These are phyloP conservation scores for Naumovozyma dairenensis DNA, from an alignment of 805 yeast species.

Conservation along the genomic window DNA sequence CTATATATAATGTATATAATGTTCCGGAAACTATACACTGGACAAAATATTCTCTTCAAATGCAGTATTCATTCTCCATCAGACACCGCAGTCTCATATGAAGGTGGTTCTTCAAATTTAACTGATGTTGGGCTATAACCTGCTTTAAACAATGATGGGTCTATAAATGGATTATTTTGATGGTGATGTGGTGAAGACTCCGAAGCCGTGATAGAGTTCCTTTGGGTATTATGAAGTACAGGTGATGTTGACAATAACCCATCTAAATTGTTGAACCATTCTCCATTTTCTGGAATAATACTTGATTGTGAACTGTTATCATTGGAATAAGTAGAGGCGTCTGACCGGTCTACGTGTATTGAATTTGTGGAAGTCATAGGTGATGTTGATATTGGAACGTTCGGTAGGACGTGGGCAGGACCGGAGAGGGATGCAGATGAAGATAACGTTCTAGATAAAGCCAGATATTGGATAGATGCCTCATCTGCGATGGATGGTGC, in stretches of 20 bases:
- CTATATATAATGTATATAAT: too few relatives aligned
- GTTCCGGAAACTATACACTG: too few relatives aligned
- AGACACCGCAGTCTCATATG: background rate
- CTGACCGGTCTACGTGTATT: background rate
- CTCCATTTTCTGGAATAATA: constrained; percentile 1
- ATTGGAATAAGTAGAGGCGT: background rate
- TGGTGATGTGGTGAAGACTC: too few relatives aligned
- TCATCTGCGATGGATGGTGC: constrained; percentile 7
- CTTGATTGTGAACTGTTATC: background rate
- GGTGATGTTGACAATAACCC: constrained; percentile 8
- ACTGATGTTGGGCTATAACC: background rate
- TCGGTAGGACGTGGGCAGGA: too few relatives aligned
- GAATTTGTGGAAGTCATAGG: background rate
- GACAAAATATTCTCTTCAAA: too few relatives aligned
- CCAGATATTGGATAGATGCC: constrained; percentile 13
- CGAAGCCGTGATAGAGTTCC: background rate
- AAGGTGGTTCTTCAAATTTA: background rate
- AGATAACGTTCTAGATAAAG: constrained; percentile 9
- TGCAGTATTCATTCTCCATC: background rate
- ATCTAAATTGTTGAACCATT: constrained; percentile 16
- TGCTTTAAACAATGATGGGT: too few relatives aligned
- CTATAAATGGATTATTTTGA: too few relatives aligned
- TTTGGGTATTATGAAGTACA: background rate
- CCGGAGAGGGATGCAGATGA: too few relatives aligned
- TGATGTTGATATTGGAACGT: background rate